Percentiles rank a stretch among this genome's conserved stretches.
Conservation (phyloP, 2,329 filamentous ascomycete genomes). For the Fusarium ambrosium region DNA sequence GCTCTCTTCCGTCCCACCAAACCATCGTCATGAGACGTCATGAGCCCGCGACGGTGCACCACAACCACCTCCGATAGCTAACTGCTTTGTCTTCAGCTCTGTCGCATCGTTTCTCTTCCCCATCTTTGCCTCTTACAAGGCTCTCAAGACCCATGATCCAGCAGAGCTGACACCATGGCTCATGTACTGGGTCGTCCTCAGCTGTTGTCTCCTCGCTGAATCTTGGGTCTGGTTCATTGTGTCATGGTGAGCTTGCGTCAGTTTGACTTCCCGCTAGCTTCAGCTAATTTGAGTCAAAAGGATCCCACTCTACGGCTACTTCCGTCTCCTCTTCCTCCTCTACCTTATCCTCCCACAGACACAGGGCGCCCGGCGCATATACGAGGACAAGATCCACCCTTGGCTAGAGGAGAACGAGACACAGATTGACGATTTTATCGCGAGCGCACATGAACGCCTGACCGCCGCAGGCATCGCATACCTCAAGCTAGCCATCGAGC, state of each 20-base stretch:
- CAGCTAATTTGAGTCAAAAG: conserved; percentile 52
- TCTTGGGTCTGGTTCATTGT: conserved; percentile 91
- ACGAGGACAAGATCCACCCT: conserved; percentile 87
- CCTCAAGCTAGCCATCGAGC: conserved; percentile 77
- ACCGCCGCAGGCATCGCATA: conserved; percentile 83
- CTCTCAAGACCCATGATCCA: conserved; percentile 91
- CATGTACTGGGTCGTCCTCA: conserved; percentile 98
- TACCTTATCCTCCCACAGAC: conserved; percentile 98
- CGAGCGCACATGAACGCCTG: conserved; percentile 81
- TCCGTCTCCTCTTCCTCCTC: conserved; percentile 87
- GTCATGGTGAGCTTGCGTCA: conserved; percentile 66
- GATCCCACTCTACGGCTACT: conserved; percentile 94
- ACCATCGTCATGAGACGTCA: conserved; percentile 39
- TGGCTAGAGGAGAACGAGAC: conserved; percentile 89
- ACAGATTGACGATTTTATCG: conserved; percentile 92
- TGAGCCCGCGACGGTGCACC: conserved; percentile 12
- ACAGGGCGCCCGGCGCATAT: conserved; percentile 90
- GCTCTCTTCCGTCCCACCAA: conserved; percentile 55
- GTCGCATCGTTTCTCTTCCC: conserved; percentile 92
- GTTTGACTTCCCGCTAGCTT: neutral
- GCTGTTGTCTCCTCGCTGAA: conserved; percentile 84
- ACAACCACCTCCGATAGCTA: conserved; percentile 14
- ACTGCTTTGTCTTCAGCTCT: conserved; percentile 68
- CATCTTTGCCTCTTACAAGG: conserved; percentile 97
- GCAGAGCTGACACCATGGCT: conserved; percentile 95